Conservation (phyloP, 1,284 basidiomycete genomes). For the Leccinum glutinopallens region DNA sequence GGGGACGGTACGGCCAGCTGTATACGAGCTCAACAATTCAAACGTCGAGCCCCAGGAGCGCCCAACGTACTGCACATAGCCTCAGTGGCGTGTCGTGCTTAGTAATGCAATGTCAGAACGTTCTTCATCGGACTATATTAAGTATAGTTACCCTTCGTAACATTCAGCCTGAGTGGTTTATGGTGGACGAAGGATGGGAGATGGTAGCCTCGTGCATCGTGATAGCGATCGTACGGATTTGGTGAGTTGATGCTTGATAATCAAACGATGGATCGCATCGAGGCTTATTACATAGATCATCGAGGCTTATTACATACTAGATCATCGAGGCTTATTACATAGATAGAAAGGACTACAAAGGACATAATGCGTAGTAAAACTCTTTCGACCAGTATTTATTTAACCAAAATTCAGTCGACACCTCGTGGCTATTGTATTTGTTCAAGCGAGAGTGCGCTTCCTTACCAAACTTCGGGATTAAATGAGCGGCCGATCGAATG, state of each 20-base stretch:
- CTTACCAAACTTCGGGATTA: neutral
- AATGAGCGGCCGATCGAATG: neutral
- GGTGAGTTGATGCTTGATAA: too few species aligned
- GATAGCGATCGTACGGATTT: too few species aligned
- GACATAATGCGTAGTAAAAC: neutral
- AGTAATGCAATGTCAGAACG: neutral
- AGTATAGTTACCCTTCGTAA: too few species aligned
- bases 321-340: too few species aligned
- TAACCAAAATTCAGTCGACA: neutral
- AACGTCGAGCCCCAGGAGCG: neutral
- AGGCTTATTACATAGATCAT: neutral
- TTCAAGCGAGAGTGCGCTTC: neutral
- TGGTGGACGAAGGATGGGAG: too few species aligned
- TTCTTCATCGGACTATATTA: neutral
- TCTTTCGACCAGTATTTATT: neutral
- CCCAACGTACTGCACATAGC: neutral
- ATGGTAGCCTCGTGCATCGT: too few species aligned
- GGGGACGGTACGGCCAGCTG: conserved; percentile 5
- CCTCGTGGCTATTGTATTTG: neutral
- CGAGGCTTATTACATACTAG: neutral
- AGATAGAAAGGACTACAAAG: neutral
- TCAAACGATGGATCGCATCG: neutral
- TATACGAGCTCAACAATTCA: neutral
- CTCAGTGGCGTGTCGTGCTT: conserved; percentile 5
- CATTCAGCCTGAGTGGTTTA: neutral